These are phyloP conservation scores for Dendrobium huoshanense DNA, from an alignment of 106 monocot species.

Conservation along the genomic window DNA sequence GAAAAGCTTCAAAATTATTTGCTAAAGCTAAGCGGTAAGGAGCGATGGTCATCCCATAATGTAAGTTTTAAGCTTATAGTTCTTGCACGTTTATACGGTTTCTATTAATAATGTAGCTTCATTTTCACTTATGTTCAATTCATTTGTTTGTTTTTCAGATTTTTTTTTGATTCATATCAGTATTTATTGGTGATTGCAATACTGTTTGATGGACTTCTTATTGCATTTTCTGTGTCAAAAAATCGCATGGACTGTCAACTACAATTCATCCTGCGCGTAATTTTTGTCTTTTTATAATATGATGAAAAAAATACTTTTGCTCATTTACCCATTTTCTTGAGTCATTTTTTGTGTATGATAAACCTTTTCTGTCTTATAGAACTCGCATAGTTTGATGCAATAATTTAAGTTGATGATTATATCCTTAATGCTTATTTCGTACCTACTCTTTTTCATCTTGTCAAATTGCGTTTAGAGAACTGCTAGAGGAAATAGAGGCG, in stretches of 20 bases:
- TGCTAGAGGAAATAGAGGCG: no score
- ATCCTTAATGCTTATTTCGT: no score
- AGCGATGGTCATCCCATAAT: constrained; percentile 22
- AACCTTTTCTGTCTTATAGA: no score
- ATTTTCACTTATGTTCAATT: background rate
- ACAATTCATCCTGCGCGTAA: background rate
- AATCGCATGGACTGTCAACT: background rate
- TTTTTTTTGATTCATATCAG: background rate
- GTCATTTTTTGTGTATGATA: background rate
- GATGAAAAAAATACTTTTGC: background rate
- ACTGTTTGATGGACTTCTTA: background rate
- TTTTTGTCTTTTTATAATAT: background rate
- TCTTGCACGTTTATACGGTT: background rate
- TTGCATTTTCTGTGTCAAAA: background rate
- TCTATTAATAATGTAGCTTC: background rate
- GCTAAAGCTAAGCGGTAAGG: constrained; percentile 25
- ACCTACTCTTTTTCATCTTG: no score
- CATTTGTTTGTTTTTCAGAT: background rate
- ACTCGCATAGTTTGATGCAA: no score
- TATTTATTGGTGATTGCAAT: background rate
- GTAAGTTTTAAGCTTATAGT: constrained; percentile 15
- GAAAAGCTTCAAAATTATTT: constrained; percentile 53
- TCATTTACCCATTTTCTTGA: background rate
- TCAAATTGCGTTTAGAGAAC: no score
- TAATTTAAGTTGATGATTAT: no score